Conservation (phyloP, 2,329 filamentous ascomycete species). For the Lasiodiplodia sp. region DNA sequence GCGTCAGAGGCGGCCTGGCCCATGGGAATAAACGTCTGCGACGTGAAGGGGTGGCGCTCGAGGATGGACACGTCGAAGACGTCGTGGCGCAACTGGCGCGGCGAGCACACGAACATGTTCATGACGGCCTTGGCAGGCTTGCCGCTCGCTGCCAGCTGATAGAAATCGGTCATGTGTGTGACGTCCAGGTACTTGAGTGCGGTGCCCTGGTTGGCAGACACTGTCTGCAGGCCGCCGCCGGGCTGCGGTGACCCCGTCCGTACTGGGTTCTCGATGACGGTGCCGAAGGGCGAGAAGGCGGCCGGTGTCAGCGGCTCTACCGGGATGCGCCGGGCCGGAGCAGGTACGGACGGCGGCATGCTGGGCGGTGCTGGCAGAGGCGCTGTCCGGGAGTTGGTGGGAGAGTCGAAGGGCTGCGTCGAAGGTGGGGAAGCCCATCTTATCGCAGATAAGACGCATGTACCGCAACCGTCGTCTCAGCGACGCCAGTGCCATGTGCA, state of each 20-base stretch:
- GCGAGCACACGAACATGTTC: slow-evolving; percentile 89
- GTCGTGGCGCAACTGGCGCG: slow-evolving; percentile 61
- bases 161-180: slow-evolving; percentile 75
- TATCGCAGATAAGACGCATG: not conserved
- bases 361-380: not conserved
- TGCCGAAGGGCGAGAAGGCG: slow-evolving; percentile 80
- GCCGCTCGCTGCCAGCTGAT: slow-evolving; percentile 69
- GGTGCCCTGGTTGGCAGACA: slow-evolving; percentile 81
- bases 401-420: not conserved
- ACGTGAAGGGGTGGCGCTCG: slow-evolving; percentile 92
- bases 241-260: slow-evolving; percentile 55
- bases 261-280: slow-evolving; percentile 77
- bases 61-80: slow-evolving; percentile 75
- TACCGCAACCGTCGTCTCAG: not conserved
- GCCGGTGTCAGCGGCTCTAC: slow-evolving; percentile 71
- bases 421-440: not conserved
- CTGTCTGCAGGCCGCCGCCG: slow-evolving; percentile 48
- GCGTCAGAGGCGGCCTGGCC: slow-evolving; percentile 58
- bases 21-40: slow-evolving; percentile 89
- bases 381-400: not conserved
- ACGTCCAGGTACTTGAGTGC: slow-evolving; percentile 87
- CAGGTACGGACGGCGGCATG: slow-evolving; percentile 46
- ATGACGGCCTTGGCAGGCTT: slow-evolving; percentile 68
- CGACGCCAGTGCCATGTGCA: too few species aligned
- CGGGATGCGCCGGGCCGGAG: slow-evolving; percentile 56